Percentiles rank a stretch among this genome's conserved stretches.
Evolutionary conservation across 305 asterid species (phyloP).

Genomic region (Rubia tinctorum): DNA sequence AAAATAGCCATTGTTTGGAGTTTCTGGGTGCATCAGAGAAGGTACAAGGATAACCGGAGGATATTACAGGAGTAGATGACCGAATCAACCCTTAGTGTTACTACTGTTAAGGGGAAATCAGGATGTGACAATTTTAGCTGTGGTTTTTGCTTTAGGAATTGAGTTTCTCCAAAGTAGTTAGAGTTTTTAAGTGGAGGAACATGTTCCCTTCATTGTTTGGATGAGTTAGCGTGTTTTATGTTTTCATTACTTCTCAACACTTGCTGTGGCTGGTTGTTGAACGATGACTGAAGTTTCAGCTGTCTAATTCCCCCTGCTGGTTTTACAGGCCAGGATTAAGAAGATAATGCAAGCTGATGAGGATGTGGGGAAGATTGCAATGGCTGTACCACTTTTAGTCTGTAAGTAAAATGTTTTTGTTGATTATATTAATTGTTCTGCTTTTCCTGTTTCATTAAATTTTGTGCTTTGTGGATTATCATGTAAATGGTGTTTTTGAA

Average conservation of each 20-base stretch:
- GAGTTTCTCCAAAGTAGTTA: background rate
- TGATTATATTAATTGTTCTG: slow-evolving; percentile 4
- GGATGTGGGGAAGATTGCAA: slow-evolving; percentile 80
- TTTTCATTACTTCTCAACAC: background rate
- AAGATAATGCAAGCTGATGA: slow-evolving; percentile 88
- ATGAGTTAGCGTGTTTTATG: background rate
- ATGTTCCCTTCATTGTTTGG: background rate
- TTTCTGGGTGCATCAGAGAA: background rate
- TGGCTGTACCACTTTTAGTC: slow-evolving; percentile 73
- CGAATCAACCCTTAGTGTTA: background rate
- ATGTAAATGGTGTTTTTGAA: slow-evolving; percentile 2
- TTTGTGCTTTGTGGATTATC: background rate
- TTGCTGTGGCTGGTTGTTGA: background rate
- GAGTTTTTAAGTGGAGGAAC: background rate
- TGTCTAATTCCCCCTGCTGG: background rate
- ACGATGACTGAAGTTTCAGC: too few species aligned
- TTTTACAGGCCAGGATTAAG: slow-evolving; percentile 65
- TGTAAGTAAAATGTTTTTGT: slow-evolving; percentile 38
- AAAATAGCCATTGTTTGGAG: background rate
- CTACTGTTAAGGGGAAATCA: background rate
- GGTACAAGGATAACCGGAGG: background rate
- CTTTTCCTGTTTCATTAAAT: slow-evolving; percentile 9
- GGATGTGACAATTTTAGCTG: background rate
- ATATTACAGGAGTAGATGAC: background rate
- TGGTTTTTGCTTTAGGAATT: background rate